phyloP scores from a whole-genome alignment of 768 basidiomycete genomes.

The Astraeus odoratus region DNA sequence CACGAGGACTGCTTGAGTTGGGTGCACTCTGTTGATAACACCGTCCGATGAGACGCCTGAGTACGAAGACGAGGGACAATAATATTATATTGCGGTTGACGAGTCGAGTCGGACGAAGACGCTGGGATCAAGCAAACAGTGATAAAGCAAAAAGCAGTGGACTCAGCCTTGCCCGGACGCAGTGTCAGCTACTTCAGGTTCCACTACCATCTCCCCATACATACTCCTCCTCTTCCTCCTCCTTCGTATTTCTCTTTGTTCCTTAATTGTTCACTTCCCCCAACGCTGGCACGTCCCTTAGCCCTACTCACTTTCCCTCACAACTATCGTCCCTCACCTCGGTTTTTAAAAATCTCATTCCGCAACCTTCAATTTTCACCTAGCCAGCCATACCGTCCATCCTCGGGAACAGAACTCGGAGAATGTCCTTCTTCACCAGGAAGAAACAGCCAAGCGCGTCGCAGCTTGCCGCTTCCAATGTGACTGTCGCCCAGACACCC shows the following conservation, averaged over 20 bases:
- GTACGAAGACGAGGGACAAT: neutral
- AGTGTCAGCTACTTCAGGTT: neutral
- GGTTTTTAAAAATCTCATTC: constrained; percentile 10
- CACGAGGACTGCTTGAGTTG: neutral
- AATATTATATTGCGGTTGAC: neutral
- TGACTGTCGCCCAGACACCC: constrained; percentile 56
- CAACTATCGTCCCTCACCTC: neutral
- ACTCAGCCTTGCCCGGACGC: neutral
- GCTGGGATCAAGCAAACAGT: constrained; percentile 1
- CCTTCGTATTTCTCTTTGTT: neutral
- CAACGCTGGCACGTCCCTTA: constrained; percentile 18
- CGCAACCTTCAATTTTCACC: constrained; percentile 10
- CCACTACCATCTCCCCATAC: neutral
- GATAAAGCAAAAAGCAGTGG: constrained; percentile 1
- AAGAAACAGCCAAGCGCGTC: constrained; percentile 63
- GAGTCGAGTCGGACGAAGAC: neutral
- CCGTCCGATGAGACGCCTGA: neutral
- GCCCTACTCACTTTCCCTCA: constrained; percentile 3
- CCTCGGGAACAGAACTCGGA: constrained; percentile 51
- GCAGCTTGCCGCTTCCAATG: constrained; percentile 37
- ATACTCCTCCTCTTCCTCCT: constrained; percentile 4
- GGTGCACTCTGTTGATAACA: neutral
- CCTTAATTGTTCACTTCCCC: constrained; percentile 1
- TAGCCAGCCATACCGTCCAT: constrained; percentile 63
- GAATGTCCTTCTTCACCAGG: constrained; percentile 93